Evolutionary conservation across 164 flowering plant genomes (phyloP), one percentile per base, ranked within the genome.

Genomic region (Stephania cephalantha): DNA sequence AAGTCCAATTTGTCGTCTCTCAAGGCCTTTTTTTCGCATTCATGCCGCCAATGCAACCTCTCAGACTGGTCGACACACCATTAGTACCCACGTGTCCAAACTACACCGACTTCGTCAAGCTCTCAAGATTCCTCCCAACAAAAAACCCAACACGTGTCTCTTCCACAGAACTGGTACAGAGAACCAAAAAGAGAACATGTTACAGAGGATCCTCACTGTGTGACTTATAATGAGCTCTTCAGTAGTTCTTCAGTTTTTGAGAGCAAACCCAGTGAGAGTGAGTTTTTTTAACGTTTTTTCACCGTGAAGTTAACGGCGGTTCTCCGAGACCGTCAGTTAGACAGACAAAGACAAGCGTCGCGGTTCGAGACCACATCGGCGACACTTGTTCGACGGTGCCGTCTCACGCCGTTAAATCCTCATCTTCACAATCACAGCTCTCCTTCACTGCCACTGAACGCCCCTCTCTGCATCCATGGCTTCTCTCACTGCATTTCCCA

Each of bases 381-480:
- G 7, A 6, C 66, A 68, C 35, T 17, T 53, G 22, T 3, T 50
- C 11, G 45, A 63, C 66, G 31, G 71, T 31, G n/a, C 46, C 1
- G 8, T 61, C 7, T 48, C 10, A 50, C 46, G 71, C 66, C 76
- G 64, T 31, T 68, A 15, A 4, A 18, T 30, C 7, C 64, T 50
- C 29, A 9, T 52, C 2, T 48, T 68, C 30, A 17, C 66, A 18
- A 10, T 5, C 65, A 7, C 42, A 12, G 64, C 7, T 58, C 18
- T 15, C 18, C 67, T 35, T 46, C 12, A 15, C 58, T 22, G 0
- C 35, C 5, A 2, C 31, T 63, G 29, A 20, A 35, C 3, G 42
- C 17, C 25, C 67, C 15, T 74, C 77, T 55, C 42, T 64, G 52
- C 64, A 6, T 3, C 64, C 64, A 58, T 58, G 64, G 64, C 64